Conservation (phyloP, 495 filamentous ascomycete species). For the Achaetomiella virescens region DNA sequence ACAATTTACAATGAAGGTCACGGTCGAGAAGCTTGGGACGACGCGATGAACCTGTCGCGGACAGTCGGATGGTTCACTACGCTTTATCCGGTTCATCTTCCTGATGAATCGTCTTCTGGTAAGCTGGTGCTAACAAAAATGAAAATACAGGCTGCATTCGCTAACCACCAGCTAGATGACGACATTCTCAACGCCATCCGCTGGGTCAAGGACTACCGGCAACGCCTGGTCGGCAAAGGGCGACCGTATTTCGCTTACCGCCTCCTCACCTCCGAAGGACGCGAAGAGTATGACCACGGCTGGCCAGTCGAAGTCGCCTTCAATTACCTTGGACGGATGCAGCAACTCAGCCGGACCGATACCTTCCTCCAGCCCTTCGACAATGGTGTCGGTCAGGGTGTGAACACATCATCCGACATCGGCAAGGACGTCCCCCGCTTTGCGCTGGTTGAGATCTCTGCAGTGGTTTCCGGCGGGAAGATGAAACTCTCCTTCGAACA, state of each 20-base stretch:
- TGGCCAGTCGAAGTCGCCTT: slow-evolving; percentile 56
- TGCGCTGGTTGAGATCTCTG: slow-evolving; percentile 39
- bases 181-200: slow-evolving; percentile 18
- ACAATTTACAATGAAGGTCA: slow-evolving; percentile 37
- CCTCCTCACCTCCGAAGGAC: slow-evolving; percentile 34
- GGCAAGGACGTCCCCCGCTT: slow-evolving; percentile 47
- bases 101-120: slow-evolving; percentile 20
- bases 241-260: slow-evolving; percentile 30
- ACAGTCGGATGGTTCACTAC: slow-evolving; percentile 34
- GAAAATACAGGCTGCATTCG: not conserved
- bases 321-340: slow-evolving; percentile 48
- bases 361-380: slow-evolving; percentile 46
- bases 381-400: slow-evolving; percentile 1
- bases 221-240: slow-evolving; percentile 30
- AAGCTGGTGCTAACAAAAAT: not conserved
- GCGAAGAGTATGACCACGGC: slow-evolving; percentile 31
- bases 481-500: slow-evolving; percentile 51
- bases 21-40: slow-evolving; percentile 27
- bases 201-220: slow-evolving; percentile 23
- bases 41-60: slow-evolving; percentile 18
- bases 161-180: slow-evolving; percentile 6
- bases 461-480: slow-evolving; percentile 39
- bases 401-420: slow-evolving; percentile 38
- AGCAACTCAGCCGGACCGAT: slow-evolving; percentile 43
- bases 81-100: slow-evolving; percentile 30